phyloP scores from a whole-genome alignment of 2,329 filamentous ascomycete species.

The Penicillium sp. region DNA sequence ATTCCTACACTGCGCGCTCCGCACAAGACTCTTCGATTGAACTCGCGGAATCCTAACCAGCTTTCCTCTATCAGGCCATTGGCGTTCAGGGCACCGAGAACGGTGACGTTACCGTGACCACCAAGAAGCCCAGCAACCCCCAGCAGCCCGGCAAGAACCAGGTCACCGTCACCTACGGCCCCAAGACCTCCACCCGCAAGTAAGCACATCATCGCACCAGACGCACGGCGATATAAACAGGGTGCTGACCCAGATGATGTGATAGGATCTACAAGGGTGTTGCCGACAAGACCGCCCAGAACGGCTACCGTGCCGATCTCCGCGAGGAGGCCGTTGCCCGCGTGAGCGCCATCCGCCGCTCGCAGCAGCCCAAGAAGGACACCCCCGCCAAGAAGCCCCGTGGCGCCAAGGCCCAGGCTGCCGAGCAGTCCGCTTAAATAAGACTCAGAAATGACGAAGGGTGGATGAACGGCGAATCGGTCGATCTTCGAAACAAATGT shows the following conservation, averaged over 20 bases:
- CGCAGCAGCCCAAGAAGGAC: constrained; percentile 74
- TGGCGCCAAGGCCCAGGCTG: constrained; percentile 73
- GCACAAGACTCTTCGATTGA: neutral
- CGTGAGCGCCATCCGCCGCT: constrained; percentile 75
- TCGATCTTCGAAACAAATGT: constrained; percentile 7
- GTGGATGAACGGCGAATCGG: constrained; percentile 5
- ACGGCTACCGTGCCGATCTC: constrained; percentile 77
- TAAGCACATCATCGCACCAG: constrained; percentile 51
- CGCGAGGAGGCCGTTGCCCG: constrained; percentile 75
- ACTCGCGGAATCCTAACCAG: neutral
- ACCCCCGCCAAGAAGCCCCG: constrained; percentile 67
- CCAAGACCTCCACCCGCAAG: constrained; percentile 73
- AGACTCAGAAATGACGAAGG: constrained; percentile 1
- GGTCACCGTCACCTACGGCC: constrained; percentile 63
- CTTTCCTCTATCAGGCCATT: constrained; percentile 60
- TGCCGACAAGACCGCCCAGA: constrained; percentile 75
- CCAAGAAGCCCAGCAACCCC: constrained; percentile 71
- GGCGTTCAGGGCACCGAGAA: constrained; percentile 71
- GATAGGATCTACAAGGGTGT: constrained; percentile 80
- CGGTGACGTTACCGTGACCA: constrained; percentile 72
- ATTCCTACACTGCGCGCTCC: constrained; percentile 1
- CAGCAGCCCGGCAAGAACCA: constrained; percentile 67
- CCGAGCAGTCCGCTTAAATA: constrained; percentile 36
- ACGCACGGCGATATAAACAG: neutral
- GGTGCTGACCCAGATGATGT: constrained; percentile 2